phyloP scores from a whole-genome alignment of 352 stramenopile species.

The Globisporangium polare region DNA sequence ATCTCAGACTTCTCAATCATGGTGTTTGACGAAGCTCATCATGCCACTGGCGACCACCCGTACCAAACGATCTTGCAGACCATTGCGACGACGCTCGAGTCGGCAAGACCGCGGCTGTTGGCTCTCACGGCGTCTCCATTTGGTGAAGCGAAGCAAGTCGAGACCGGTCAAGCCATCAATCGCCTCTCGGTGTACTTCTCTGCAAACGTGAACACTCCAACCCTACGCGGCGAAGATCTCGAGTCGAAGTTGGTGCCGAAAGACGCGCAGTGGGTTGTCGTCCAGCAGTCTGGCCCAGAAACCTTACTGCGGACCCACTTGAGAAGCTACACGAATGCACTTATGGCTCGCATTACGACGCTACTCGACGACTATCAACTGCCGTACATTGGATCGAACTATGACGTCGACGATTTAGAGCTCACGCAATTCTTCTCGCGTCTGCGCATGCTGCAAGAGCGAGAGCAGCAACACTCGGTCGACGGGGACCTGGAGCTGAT shows the following conservation, averaged over 20 bases:
- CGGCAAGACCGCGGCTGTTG: conserved; percentile 44
- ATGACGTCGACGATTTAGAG: conserved; percentile 48
- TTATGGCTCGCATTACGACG: conserved; percentile 26
- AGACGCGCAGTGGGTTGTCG: conserved; percentile 52
- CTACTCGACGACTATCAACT: conserved; percentile 28
- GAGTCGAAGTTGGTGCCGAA: conserved; percentile 50
- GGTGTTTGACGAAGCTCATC: conserved; percentile 82
- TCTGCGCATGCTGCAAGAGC: conserved; percentile 23
- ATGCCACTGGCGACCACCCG: conserved; percentile 57
- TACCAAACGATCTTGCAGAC: conserved; percentile 55
- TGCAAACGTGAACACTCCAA: conserved; percentile 57
- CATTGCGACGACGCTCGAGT: conserved; percentile 23
- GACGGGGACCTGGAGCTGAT: conserved; percentile 38
- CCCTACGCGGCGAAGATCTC: conserved; percentile 40
- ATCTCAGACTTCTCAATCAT: conserved; percentile 64
- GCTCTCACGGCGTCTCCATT: conserved; percentile 74
- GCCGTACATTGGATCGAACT: conserved; percentile 38
- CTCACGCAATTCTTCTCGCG: conserved; percentile 50
- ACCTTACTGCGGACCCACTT: conserved; percentile 33
- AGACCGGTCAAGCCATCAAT: conserved; percentile 29
- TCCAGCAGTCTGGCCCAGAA: conserved; percentile 34
- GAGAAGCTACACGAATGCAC: conserved; percentile 41
- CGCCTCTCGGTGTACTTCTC: conserved; percentile 47
- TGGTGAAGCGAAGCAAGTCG: conserved; percentile 41
- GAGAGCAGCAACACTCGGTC: conserved; percentile 2